Evolutionary conservation across 306 rosid species (phyloP), one percentile per base, ranked within the genome.

Genomic region (Trifolium dubium): DNA sequence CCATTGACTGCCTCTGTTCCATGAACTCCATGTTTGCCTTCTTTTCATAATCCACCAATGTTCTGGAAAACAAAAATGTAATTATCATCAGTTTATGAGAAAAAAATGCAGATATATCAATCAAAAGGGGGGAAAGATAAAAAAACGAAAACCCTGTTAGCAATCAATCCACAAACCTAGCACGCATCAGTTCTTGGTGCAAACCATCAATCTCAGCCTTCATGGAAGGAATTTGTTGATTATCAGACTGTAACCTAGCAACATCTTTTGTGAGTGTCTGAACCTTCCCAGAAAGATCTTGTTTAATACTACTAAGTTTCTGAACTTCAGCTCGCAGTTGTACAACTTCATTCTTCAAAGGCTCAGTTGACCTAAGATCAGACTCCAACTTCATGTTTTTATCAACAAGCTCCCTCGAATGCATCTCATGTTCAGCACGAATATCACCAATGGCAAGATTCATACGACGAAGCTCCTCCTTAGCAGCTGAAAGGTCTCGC

Each of bases 1-100:
- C 96, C 98, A 92, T 88, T 14, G 88, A 82, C 88, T 88, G 96
- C 80, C 92, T 88, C 84, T 92, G 98, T 72, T 90, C 94, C 92
- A 88, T 77, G 88, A 90, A 82, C 81, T 92, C 96, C 43, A 88
- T 71, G 75, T 87, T 89, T 76, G 96, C 90, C 83, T 92, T 88
- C 88, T 90, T 92, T 75, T 92, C 98, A 76, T 84, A 88, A 75
- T 90, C 96, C 67, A 83, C 79, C 70, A 87, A 79, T 60, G 86
- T 64, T 78, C 98, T 92, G 73, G 47, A 61, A 56, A 76, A 76
- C 64, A 69, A 72, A 79, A 81, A 46, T 14, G 37, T n/a, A 44
- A 53, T 10, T 8, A 17, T 65, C 34, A 75, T 34, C 41, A 67
- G 56, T 46, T 64, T 53, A 47, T 49, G 31, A 23, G 18, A 63